Percentiles rank a stretch among this genome's conserved stretches.
Evolutionary conservation across 257 asterid genomes (phyloP).

Genomic region (Thymus mandschuricus): DNA sequence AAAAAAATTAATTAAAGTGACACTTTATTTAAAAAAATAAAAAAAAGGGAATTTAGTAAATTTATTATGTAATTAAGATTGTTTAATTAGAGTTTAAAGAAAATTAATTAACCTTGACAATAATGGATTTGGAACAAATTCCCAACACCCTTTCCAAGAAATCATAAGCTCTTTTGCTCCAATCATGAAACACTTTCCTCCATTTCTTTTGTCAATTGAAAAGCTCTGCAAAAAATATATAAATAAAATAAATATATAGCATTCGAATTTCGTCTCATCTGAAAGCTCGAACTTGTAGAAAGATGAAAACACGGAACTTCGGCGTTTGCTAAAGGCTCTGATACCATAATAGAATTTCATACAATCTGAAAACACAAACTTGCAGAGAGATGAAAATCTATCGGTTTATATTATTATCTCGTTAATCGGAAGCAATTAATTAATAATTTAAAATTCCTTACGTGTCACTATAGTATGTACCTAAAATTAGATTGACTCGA

Average conservation of each 20-base stretch:
- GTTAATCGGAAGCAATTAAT: not conserved
- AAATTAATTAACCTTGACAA: slow-evolving; percentile 46
- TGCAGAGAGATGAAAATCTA: too few relatives aligned
- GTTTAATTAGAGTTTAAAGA: not conserved
- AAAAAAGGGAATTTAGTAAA: not conserved
- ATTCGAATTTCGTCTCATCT: too few relatives aligned
- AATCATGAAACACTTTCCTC: slow-evolving; percentile 54
- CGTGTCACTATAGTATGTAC: slow-evolving; percentile 13
- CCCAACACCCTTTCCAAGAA: slow-evolving; percentile 62
- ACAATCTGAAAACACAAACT: not conserved
- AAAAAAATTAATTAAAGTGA: not conserved
- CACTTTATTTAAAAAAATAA: not conserved
- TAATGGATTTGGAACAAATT: slow-evolving; percentile 35
- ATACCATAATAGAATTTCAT: too few relatives aligned
- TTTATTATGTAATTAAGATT: not conserved
- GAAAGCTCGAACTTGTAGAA: too few relatives aligned
- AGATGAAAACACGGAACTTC: too few relatives aligned
- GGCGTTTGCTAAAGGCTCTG: too few relatives aligned
- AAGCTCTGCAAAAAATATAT: slow-evolving; percentile 42
- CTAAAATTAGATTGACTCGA: slow-evolving; percentile 28
- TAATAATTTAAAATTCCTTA: not conserved
- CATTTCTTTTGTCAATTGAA: slow-evolving; percentile 41
- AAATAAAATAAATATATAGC: too few relatives aligned
- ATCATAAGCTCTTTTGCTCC: slow-evolving; percentile 58
- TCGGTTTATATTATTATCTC: too few relatives aligned